Base-by-base conservation (phyloP, 805 yeast genomes). In the Naumovozyma dairenensis region DNA sequence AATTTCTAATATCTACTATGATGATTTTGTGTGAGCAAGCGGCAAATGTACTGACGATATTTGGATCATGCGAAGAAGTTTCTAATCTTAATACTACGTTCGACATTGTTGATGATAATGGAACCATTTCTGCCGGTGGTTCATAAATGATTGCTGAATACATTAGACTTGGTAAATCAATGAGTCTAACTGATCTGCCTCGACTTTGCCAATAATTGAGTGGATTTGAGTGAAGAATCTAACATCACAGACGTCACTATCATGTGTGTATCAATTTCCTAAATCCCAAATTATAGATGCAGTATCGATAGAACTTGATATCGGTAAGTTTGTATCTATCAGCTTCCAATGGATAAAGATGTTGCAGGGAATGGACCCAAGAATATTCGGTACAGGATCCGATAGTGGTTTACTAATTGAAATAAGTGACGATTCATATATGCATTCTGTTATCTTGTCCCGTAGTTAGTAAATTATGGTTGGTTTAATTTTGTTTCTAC, bases 241-340 rank as follows among this genome's bases (percentile, higher is more conserved):
- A 20, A 87, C 97, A 55, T 92, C 98, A 55, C 74, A 84, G 4
- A 92, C 98, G 56, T 86, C 96, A 43, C 80, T 75, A 55, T 92
- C 98, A 58, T 92, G 98, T 0, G 98, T 97, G 43, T 92, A 92
- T 31, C 92, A 36, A 27, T 57, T 48, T 25, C 55, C 53, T 21
- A 56, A 39, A 59, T 92, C 97, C 97, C 98, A 92, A 3, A 86
- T 76, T 1, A 97, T 87, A 60, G 98, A 92, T 1, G 98, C 92
- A 1, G 98, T 92, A 59, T 92, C 98, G 8, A 89, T 83, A 16
- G 92, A 78, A 41, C 89, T 74, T 2, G 96, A 84, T 24, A 92
- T 80, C 14, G 85, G 70, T 25, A 76, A 57, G 31, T 73, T 72
- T 3, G 83, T 72, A 46, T 83, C 87, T 1, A 67, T 64, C 24